A percentile compares a stretch with the other conserved stretches of the same genome.
Evolutionary conservation across 169 alveolate genomes (phyloP).

Genomic region (Pseudocohnilembus persalinus): DNA sequence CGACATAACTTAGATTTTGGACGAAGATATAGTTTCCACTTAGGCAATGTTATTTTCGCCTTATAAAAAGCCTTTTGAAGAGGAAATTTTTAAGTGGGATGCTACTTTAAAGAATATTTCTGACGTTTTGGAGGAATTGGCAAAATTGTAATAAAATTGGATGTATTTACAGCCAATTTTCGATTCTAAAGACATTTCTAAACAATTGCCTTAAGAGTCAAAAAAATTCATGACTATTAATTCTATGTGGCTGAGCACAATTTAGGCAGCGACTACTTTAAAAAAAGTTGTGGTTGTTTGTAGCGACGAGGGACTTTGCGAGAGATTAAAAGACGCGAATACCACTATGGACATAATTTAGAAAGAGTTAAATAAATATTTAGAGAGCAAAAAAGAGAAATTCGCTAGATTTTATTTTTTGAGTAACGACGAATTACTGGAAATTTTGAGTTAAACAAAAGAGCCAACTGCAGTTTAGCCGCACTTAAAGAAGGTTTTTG

Average conservation of each 20-base stretch:
- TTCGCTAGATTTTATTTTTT: constrained; percentile 90
- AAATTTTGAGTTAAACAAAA: constrained; percentile 85
- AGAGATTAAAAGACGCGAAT: constrained; percentile 88
- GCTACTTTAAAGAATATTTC: constrained; percentile 57
- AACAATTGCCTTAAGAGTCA: constrained; percentile 63
- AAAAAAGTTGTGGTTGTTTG: constrained; percentile 82
- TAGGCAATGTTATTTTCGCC: constrained; percentile 93
- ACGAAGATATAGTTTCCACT: constrained; percentile 92
- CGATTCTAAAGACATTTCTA: constrained; percentile 65
- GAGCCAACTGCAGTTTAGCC: constrained; percentile 87
- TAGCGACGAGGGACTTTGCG: constrained; percentile 89
- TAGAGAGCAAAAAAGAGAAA: constrained; percentile 89
- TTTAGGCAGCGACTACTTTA: constrained; percentile 79
- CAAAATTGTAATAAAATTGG: constrained; percentile 58
- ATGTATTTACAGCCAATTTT: constrained; percentile 69
- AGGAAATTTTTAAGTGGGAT: constrained; percentile 55
- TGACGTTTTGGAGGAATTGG: constrained; percentile 57
- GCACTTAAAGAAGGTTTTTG: constrained; percentile 85
- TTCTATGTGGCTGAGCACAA: constrained; percentile 88
- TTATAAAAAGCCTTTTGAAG: constrained; percentile 74
- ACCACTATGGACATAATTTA: constrained; percentile 89
- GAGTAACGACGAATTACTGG: constrained; percentile 85
- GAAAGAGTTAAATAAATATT: constrained; percentile 89
- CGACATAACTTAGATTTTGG: constrained; percentile 85
- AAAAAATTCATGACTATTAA: constrained; percentile 91